Evolutionary conservation across 1,284 basidiomycete genomes (phyloP).

Genomic region (Lentinula novae-zelandiae): DNA sequence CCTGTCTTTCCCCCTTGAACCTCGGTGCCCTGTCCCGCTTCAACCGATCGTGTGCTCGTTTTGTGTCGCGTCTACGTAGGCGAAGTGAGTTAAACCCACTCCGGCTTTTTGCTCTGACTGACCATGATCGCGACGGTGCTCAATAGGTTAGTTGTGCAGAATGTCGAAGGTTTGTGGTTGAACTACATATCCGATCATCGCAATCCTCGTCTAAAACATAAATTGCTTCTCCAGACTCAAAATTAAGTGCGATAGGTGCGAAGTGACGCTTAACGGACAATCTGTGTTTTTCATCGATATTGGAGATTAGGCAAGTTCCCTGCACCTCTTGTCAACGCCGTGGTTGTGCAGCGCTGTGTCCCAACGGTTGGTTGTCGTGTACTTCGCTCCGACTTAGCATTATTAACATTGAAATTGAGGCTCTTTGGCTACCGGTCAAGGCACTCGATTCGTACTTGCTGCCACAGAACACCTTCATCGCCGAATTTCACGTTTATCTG

Average conservation of each 20-base stretch:
- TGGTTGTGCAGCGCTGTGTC: conserved; percentile 67
- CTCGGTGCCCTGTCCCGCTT: neutral
- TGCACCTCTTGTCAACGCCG: conserved; percentile 66
- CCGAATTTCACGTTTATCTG: conserved; percentile 55
- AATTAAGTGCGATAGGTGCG: conserved; percentile 70
- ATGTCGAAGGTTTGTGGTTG: conserved; percentile 42
- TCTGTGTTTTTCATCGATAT: neutral
- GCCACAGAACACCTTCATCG: conserved; percentile 72
- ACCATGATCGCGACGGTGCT: conserved; percentile 12
- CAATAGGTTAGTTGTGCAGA: conserved; percentile 62
- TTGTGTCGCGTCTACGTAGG: conserved; percentile 10
- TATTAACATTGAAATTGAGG: conserved; percentile 29
- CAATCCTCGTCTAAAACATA: conserved; percentile 17
- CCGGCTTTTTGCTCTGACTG: neutral
- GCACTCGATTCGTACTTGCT: conserved; percentile 67
- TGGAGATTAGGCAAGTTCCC: conserved; percentile 42
- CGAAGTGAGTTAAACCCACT: conserved; percentile 12
- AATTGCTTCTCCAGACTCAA: conserved; percentile 45
- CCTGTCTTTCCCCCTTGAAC: conserved; percentile 11
- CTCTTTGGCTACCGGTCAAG: conserved; percentile 60
- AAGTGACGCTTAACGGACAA: neutral
- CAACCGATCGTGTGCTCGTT: conserved; percentile 8
- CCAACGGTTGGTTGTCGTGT: conserved; percentile 48
- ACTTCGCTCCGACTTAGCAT: neutral
- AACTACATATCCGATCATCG: conserved; percentile 43